Evolutionary conservation across 208 protist species (phyloP), one percentile per base, ranked within the genome.

Genomic region (Porcisia deanei): DNA sequence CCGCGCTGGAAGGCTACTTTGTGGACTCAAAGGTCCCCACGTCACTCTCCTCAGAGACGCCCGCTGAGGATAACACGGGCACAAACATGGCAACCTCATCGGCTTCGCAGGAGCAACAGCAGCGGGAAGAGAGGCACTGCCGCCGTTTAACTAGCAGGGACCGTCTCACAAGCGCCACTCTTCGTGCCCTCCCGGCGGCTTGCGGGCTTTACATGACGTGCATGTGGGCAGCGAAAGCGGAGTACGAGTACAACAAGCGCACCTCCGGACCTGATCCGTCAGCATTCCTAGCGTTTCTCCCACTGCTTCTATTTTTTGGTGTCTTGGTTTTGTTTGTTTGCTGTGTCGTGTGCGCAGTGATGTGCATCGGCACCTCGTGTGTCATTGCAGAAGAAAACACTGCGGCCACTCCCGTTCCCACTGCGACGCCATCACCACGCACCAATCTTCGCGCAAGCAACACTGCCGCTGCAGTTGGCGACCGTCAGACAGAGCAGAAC

Each of bases 211-310:
- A 91, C 67, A 86, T 86, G 75, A 39, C 77, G 9, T 85, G 82
- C 65, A 86, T 94, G 85, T 85, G 84, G 79, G 85, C 89, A 12
- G 67, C 75, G 3, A 91, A 91, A 79, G 69, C 60, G 59, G 79
- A 91, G 52, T 73, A 77, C 37, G 85, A 90, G 71, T 82, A 82
- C 64, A 91, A 93, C 58, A 52, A 45, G 9, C 47, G 52, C 25
- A 59, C 8, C 30, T 12, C 25, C 37, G 81, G 81, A 20, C 61
- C 78, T 10, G 72, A 90, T 71, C 86, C 89, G 2, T 86, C 84
- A 12, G 82, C 81, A 20, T 75, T 85, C 65, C 55, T 85, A 2
- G 75, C 79, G 12, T 77, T 87, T 54, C 63, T 93, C 39, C 89
- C 89, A 5, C 59, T 91, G n/a, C 68, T 88, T 45, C 30, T 84